Base-by-base conservation (phyloP, 768 basidiomycete species). In the Pleurotus djamor region DNA sequence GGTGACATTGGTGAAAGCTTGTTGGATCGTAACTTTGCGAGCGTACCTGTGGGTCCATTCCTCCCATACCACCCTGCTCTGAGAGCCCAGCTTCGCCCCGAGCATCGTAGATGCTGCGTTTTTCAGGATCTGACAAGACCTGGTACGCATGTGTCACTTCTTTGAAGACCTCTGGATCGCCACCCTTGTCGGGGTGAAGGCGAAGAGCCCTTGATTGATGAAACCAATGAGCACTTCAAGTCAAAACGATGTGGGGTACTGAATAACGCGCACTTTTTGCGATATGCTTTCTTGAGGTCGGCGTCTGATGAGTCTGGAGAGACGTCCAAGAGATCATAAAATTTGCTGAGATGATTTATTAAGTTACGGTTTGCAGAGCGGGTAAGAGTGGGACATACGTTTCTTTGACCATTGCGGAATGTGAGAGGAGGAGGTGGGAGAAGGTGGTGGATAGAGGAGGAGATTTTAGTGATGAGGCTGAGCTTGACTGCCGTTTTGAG, bases 81-180 rank as follows among this genome's bases (percentile, higher is more conserved):
- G 83, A 85, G 33, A 96, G 73, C 50, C 95, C 96, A 62, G 94
- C 94, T 73, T 98, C 96, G 60, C 97, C 97, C 57, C 89, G 86
- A 55, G 89, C 75, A 79, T 98, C 96, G 69, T 99, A 98, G 61
- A 91, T 72, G 62, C 76, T 78, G 52, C 92, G 86, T 67, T 88
- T 92, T 63, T 93, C 87, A 9, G 89, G 73, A 70, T 98, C 96
- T 52, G 95, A 96, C 12, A 98, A 79, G 56, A 98, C 80, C 78
- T 98, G 94, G 68, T 98, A 98, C 90, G 93, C 93, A 78, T 94
- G 93, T 8, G 93, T 96, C 38, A 98, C 91, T 71, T 98, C 94
- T 71, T 98, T 98, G 88, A 98, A 98, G 57, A 91, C 74, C 73
- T 98, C 96, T 28, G 94, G 94, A 67, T 97, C 96, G 59, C 95